These are phyloP conservation scores for Rhododendron griersonianum DNA, from an alignment of 148 eudicot species.

Conservation along the genomic window DNA sequence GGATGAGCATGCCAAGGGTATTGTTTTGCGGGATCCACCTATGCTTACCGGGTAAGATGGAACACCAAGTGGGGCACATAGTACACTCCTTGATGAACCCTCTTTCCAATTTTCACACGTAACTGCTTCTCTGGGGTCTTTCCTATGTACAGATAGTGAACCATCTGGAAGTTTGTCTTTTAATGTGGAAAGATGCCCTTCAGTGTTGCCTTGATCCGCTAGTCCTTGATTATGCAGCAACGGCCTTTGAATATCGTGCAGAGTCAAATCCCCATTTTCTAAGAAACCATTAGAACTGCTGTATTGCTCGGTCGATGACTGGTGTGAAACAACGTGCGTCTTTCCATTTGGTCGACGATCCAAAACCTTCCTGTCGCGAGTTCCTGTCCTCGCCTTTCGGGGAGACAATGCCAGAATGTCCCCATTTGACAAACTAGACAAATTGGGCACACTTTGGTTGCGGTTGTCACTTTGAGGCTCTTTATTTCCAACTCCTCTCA, in stretches of 20 bases:
- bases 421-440: conserved; percentile 45
- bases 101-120: conserved; percentile 23
- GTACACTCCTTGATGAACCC: conserved; percentile 23
- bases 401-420: conserved; percentile 33
- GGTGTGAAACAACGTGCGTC: conserved; percentile 28
- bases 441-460: conserved; percentile 29
- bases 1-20: conserved; percentile 27
- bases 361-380: conserved; percentile 29
- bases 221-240: conserved; percentile 44
- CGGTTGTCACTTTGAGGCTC: conserved; percentile 24
- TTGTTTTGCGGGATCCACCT: conserved; percentile 31
- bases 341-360: conserved; percentile 41
- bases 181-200: conserved; percentile 7
- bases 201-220: conserved; percentile 28
- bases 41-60: conserved; percentile 33
- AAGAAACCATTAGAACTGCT: conserved; percentile 20
- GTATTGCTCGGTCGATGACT: conserved; percentile 14
- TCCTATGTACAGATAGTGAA: conserved; percentile 20
- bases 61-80: conserved; percentile 48
- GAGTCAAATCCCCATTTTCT: conserved; percentile 35
- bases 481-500: conserved; percentile 18
- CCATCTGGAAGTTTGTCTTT: conserved; percentile 17
- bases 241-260: conserved; percentile 21
- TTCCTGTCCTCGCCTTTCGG: conserved; percentile 29
- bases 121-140: conserved; percentile 17